Conservation (phyloP, 306 rosid genomes). For the Alnus glutinosa region DNA sequence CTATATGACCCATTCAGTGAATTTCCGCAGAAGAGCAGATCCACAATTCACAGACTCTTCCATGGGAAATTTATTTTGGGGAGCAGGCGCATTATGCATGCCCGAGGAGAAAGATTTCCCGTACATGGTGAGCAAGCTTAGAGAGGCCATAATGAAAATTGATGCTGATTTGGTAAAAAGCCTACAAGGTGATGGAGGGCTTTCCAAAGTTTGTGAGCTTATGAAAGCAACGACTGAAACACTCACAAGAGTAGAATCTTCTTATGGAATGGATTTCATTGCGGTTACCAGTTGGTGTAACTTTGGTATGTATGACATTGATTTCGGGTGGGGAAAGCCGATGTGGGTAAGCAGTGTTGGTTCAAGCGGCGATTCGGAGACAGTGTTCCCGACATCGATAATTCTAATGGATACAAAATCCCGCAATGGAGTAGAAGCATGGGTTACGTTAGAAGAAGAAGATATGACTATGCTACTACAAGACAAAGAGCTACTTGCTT, state of each 20-base stretch:
- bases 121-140: constrained; percentile 5
- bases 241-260: background rate
- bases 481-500: constrained; percentile 15
- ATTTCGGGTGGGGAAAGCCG: constrained; percentile 30
- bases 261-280: constrained; percentile 7
- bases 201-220: background rate
- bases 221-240: background rate
- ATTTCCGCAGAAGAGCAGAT: constrained; percentile 10
- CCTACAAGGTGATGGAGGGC: constrained; percentile 7
- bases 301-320: background rate
- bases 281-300: constrained; percentile 15
- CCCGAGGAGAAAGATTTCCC: background rate
- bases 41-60: background rate
- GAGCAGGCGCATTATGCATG: background rate
- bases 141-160: background rate
- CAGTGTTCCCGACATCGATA: background rate
- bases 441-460: constrained; percentile 12
- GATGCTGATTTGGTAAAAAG: background rate
- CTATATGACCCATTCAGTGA: constrained; percentile 3
- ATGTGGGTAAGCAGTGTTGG: background rate
- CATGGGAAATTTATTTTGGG: constrained; percentile 12
- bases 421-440: constrained; percentile 12
- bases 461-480: background rate
- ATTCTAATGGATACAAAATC: constrained; percentile 5
- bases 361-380: background rate